Base-by-base conservation (phyloP, 2,329 filamentous ascomycete genomes). In the Blumeria graminis region DNA sequence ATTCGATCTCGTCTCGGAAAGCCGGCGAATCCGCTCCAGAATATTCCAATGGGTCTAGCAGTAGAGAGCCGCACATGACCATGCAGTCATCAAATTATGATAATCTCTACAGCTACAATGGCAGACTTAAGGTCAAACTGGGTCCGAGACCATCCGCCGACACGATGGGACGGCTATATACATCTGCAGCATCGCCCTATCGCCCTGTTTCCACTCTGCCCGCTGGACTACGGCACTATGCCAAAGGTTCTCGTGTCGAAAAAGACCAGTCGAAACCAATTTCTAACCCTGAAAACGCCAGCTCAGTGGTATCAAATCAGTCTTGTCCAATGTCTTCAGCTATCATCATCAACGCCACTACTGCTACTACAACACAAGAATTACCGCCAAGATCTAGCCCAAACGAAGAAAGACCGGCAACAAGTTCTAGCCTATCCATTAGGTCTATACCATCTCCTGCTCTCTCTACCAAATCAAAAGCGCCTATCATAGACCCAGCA, bases 41-140 rank as follows among this genome's bases (percentile, higher is more conserved):
- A 43, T 6, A 43, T 13, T 43, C 39, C 14, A 43, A 43, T 43
- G 14, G 18, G 6, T n/a, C 14, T 43, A 9, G 6, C 1, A 43
- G 14, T 10, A n/a, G 14, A 43, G 39, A 43, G 6, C 18, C 14
- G 6, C 14, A 14, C 10, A 16, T n/a, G 13, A 14, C 14, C 39
- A n/a, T 43, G 48, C 68, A 71, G 6, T 77, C 81, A 10, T 62
- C 74, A 36, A 74, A 74, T 63, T 71, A 68, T 60, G 72, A 72
- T 58, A 67, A 70, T 28, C 70, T 72, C 11, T 76, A 77, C 60
- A 66, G 69, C 34, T 43, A 59, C 18, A 74, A 73, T 61, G 70
- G 72, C 62, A 87, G 85, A 64, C 83, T 82, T 46, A 95, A 93
- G 67, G 81, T 94, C 57, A 95, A 93, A 69, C 77, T 94, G 46